Evolutionary conservation across 257 asterid genomes (phyloP), one percentile per base, ranked within the genome.

Genomic region (Fraxinus cuspidata): DNA sequence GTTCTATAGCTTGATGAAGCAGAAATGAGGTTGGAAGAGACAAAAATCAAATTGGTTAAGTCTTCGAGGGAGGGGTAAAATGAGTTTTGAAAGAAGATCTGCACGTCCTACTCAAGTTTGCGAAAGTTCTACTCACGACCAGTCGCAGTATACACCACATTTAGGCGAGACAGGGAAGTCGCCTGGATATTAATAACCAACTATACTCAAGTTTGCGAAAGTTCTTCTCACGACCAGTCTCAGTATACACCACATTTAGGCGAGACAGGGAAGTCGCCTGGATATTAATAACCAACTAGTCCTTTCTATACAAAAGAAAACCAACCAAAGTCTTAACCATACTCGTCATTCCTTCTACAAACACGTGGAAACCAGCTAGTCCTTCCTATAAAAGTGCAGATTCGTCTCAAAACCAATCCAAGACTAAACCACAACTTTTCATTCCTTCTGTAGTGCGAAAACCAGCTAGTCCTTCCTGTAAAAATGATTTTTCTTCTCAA

Each of bases 11-110:
- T 89, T 82, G 83, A 77, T 21, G 84, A 80, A 60, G 86, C 89
- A 81, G 88, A 86, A 78, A 91, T 74, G 86, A 91, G 85, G 74
- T 74, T 89, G 84, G 89, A 83, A 70, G 92, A 85, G 77, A 83
- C 91, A 77, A 87, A 86, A 79, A 81, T 10, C 71, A 81, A 85
- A 77, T 80, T 91, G 81, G 91, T 87, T 78, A 88, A n/a, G 82
- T 44, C 86, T 79, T 79, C 88, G 87, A 73, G 83, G 86, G 32
- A 78, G 40, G 76, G 85, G 64, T 77, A 68, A 2, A 42, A 67
- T 60, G 58, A 69, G 63, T 71, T 65, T 70, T 83, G 77, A 77
- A 82, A 49, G 28, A 1, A 47, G 69, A 38, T 78, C 89, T 47
- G 44, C 66, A 35, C 81, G 85, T 68, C 84, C 82, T 70, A 37